Conservation (phyloP, 441 rosid species). For the Populus hybrid region DNA sequence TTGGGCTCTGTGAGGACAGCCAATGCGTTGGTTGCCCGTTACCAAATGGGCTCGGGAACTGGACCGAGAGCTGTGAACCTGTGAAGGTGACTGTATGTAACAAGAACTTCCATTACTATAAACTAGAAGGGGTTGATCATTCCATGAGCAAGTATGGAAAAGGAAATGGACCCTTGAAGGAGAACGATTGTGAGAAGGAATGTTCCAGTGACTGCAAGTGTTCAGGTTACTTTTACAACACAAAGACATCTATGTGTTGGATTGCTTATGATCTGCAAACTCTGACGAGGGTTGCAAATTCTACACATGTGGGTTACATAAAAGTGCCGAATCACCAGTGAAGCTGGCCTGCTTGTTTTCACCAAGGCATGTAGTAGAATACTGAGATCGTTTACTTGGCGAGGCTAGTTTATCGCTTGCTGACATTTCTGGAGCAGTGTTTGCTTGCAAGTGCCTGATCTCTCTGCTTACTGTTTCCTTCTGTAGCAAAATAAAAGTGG, state of each 20-base stretch:
- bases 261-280: slow-evolving; percentile 62
- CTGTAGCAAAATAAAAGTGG: no score
- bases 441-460: no score
- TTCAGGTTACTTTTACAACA: slow-evolving; percentile 60
- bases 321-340: slow-evolving; percentile 26
- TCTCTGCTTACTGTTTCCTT: no score
- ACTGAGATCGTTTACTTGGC: no score
- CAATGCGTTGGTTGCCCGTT: slow-evolving; percentile 37
- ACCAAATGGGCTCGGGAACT: slow-evolving; percentile 25
- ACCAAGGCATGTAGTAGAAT: no score
- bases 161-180: slow-evolving; percentile 40
- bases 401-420: no score
- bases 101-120: slow-evolving; percentile 39
- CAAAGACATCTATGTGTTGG: slow-evolving; percentile 51
- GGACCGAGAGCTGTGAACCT: slow-evolving; percentile 25
- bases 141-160: slow-evolving; percentile 45
- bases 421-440: no score
- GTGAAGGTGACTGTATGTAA: slow-evolving; percentile 26
- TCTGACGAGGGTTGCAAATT: slow-evolving; percentile 40
- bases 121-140: slow-evolving; percentile 59
- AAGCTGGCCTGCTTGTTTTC: background rate
- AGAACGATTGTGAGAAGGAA: slow-evolving; percentile 42
- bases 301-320: slow-evolving; percentile 53
- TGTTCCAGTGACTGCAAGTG: slow-evolving; percentile 60
- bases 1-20: slow-evolving; percentile 25